Conservation (phyloP, 1,139 yeast genomes). For the Petasospora rhodanensis region DNA sequence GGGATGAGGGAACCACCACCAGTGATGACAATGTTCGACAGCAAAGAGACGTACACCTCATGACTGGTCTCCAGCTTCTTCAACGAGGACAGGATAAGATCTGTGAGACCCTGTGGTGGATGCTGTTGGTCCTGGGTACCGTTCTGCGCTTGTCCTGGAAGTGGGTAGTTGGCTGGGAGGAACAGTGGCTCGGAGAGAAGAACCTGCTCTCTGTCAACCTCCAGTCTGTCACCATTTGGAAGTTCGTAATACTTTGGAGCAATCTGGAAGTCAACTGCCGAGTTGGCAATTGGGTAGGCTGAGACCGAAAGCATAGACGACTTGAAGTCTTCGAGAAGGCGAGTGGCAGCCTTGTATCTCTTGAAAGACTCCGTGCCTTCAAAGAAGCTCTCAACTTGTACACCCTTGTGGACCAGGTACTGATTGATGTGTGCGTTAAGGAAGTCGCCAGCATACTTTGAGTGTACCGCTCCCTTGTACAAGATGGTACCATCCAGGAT, state of each 20-base stretch:
- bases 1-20: conserved; percentile 60
- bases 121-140: conserved; percentile 27
- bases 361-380: conserved; percentile 42
- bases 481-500: conserved; percentile 66
- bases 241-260: conserved; percentile 40
- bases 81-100: conserved; percentile 39
- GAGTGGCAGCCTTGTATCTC: conserved; percentile 38
- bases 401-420: conserved; percentile 16
- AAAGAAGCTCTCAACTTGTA: conserved; percentile 16
- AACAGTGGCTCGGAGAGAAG: conserved; percentile 50
- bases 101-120: conserved; percentile 37
- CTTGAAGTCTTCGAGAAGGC: conserved; percentile 45
- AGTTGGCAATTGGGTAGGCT: conserved; percentile 32
- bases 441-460: conserved; percentile 69
- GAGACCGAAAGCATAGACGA: conserved; percentile 36
- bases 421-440: conserved; percentile 45
- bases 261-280: conserved; percentile 23
- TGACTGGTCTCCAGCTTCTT: conserved; percentile 38
- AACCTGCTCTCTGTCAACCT: conserved; percentile 39
- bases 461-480: conserved; percentile 52
- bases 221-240: conserved; percentile 37
- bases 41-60: conserved; percentile 34
- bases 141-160: conserved; percentile 20
- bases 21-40: conserved; percentile 61
- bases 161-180: conserved; percentile 44